Evolutionary conservation across 495 filamentous ascomycete species (phyloP).

Genomic region (Aspergillus sclerotioniger): DNA sequence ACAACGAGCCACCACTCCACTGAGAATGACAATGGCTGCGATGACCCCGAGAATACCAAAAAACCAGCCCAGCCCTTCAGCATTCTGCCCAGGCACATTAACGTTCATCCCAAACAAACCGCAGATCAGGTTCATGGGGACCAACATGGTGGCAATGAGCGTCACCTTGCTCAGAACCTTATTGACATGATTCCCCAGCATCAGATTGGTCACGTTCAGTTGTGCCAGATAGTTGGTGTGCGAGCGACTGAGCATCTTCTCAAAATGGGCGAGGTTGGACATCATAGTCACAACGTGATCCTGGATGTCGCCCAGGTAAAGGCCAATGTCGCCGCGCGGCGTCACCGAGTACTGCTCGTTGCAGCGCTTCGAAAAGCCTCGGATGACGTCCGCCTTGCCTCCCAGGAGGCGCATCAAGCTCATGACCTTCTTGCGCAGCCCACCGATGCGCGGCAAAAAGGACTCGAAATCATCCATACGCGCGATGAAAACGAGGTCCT

Average conservation of each 20-base stretch:
- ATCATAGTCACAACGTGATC: conserved; percentile 99
- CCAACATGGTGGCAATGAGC: conserved; percentile 88
- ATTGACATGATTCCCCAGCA: conserved; percentile 76
- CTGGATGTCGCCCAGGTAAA: conserved; percentile 95
- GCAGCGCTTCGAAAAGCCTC: conserved; percentile 95
- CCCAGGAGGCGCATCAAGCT: conserved; percentile 86
- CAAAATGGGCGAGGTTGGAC: conserved; percentile 89
- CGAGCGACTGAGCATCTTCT: conserved; percentile 94
- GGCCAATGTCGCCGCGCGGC: conserved; percentile 89
- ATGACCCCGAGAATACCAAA: conserved; percentile 76
- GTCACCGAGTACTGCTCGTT: conserved; percentile 95
- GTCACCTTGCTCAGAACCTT: conserved; percentile 90
- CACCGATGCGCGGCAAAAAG: conserved; percentile 85
- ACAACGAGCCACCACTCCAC: conserved; percentile 46
- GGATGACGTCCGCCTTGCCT: conserved; percentile 96
- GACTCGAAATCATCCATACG: conserved; percentile 81
- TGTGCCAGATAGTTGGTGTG: conserved; percentile 97
- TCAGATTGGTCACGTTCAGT: conserved; percentile 84
- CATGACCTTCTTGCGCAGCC: conserved; percentile 91
- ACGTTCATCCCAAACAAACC: conserved; percentile 99
- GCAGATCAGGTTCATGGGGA: conserved; percentile 93
- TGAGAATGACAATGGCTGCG: conserved; percentile 54
- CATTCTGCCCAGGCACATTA: conserved; percentile 64
- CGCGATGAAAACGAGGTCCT: conserved; percentile 90
- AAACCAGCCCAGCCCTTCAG: conserved; percentile 64